Base-by-base conservation (phyloP, 148 eudicot species). In the Gaultheria prostrata region DNA sequence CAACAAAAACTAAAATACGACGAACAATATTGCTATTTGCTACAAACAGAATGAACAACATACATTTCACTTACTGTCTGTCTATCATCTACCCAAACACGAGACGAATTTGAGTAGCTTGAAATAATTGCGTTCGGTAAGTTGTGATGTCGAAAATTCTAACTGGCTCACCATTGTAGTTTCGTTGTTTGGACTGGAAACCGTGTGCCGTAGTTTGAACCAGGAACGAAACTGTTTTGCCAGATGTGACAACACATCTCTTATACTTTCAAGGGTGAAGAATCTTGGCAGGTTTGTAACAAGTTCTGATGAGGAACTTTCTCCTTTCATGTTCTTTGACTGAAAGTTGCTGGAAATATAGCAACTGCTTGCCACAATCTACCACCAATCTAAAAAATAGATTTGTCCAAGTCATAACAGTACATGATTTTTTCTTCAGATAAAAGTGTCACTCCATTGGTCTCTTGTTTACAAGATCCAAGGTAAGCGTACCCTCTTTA, bases 281-380 rank as follows among this genome's bases (percentile, higher is more conserved):
- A 93, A 79, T 93, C 95, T 82, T 93, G 93, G 93, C 95, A 93
- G 95, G 95, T 93, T 82, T 76, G 86, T 74, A 61, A 45, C 15
- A 35, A 80, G 63, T 50, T 57, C 72, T 76, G 50, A 63, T 45
- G 51, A 3, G 14, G 15, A 51, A 8, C 8, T 56, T 56, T 39
- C 28, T 30, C 45, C 30, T 78, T 43, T 26, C 21, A 8, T 82
- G 9, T 82, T 54, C 78, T 51, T 71, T 48, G 59, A 17, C 49
- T 28, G 21, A 61, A n/a, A 65, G 35, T 65, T 11, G 28, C 70
- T 24, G 17, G 71, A 65, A 65, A 78, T 78, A 53, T 78, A 78
- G 1, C 57, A 77, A 18, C 26, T 28, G n/a, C 35, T 65, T 65
- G 1, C 26, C 70, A 8, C 69, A 61, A n/a, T 24, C 69, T 63